Base-by-base conservation (phyloP, 164 flowering plant genomes). In the Dillenia suffruticosa region DNA sequence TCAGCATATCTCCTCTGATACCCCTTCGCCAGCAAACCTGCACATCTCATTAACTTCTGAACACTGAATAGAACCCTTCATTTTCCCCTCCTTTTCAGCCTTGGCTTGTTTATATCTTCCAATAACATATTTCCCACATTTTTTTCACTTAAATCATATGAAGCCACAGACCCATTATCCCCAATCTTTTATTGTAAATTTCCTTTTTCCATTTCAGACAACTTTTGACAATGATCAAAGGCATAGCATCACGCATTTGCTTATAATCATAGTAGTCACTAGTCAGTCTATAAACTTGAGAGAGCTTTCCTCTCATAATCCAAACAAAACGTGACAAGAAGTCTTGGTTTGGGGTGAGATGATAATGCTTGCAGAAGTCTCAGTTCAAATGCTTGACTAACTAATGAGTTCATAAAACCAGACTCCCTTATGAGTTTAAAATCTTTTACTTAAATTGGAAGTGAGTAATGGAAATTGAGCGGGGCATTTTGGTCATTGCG, bases 11-110 rank as follows among this genome's bases (percentile, higher is more conserved):
- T 51, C 97, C 99, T 13, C 97, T 73, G 70, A 92, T 74, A 15
- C 99, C 99, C 22, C 70, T 58, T 95, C 96, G 14, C 86, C 81
- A 9, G 99, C 97, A 68, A 95, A 92, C 49, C n/a, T 79, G 49
- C 72, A 77, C 97, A 92, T 84, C 62, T 81, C 82, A 73, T 83
- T 83, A 17, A 95, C 97, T 22, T 84, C 82, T 24, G 84, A 88
- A 19, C 65, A 67, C 44, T 85, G 96, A 49, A 88, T 64, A 71
- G 75, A 83, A n/a, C 22, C 66, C 80, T 86, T 95, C 92, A 90
- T 83, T 53, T 83, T 82, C 64, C 88, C 96, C 82, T 84, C 90
- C 82, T 79, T 83, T 69, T 52, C 76, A 61, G 70, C 96, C 40
- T 32, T 32, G 5, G 40, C 71, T 82, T 95, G 67, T 82, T 73